Evolutionary conservation across 1,139 yeast species (phyloP).

Genomic region (Kodamaea fungicola): DNA sequence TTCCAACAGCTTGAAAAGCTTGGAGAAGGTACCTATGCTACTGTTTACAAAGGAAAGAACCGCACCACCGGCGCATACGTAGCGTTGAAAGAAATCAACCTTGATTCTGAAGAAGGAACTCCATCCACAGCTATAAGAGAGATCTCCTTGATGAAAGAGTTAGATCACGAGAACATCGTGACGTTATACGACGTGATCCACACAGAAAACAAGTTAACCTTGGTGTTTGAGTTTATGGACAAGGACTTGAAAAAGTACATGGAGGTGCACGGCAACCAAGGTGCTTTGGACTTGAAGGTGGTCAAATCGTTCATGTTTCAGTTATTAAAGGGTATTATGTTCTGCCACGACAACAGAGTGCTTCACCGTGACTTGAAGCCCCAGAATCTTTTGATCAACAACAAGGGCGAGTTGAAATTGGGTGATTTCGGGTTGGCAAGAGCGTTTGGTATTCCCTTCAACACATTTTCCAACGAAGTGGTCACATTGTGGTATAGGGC

Average conservation of each 20-base stretch:
- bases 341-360: conserved; percentile 93
- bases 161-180: conserved; percentile 91
- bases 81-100: conserved; percentile 88
- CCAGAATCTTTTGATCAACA: conserved; percentile 83
- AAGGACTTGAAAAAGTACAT: conserved; percentile 89
- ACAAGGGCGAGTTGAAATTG: conserved; percentile 84
- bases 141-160: conserved; percentile 92
- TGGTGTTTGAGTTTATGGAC: conserved; percentile 93
- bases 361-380: conserved; percentile 95
- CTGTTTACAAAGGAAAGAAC: conserved; percentile 94
- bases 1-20: conserved; percentile 75
- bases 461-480: conserved; percentile 94
- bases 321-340: conserved; percentile 81
- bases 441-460: conserved; percentile 97
- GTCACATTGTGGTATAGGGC: conserved; percentile 99
- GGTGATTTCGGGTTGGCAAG: conserved; percentile 98
- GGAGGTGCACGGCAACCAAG: conserved; percentile 83
- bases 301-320: conserved; percentile 94
- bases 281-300: conserved; percentile 73
- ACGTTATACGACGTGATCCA: conserved; percentile 93
- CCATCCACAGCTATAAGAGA: conserved; percentile 98
- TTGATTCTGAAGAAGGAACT: conserved; percentile 96
- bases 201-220: conserved; percentile 89
- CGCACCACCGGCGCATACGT: conserved; percentile 89
- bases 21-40: conserved; percentile 98